Evolutionary conservation across 495 filamentous ascomycete species (phyloP).

Genomic region (Penicillium pulvis): DNA sequence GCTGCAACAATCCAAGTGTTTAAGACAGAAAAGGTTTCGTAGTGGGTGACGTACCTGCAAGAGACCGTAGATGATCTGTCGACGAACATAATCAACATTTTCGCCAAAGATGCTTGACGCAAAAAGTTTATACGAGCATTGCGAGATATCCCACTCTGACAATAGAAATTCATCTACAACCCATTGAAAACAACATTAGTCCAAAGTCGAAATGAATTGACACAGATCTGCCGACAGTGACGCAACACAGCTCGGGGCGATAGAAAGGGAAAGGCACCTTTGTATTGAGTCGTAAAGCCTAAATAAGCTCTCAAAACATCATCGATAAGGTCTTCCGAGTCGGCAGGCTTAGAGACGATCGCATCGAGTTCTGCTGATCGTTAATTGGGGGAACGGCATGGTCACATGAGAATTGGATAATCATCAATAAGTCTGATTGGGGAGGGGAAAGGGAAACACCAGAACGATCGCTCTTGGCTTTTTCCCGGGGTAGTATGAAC

Average conservation of each 20-base stretch:
- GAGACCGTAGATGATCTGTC: slow-evolving; percentile 88
- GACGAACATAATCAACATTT: slow-evolving; percentile 85
- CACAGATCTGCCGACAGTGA: background rate
- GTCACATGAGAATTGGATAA: slow-evolving; percentile 9
- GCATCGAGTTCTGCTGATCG: slow-evolving; percentile 70
- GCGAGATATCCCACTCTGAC: slow-evolving; percentile 83
- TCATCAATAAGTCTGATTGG: slow-evolving; percentile 9
- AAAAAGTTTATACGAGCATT: slow-evolving; percentile 80
- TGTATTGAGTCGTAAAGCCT: slow-evolving; percentile 72
- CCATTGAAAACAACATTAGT: background rate
- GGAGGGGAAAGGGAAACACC: background rate
- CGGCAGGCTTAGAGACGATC: slow-evolving; percentile 72
- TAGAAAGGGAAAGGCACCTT: slow-evolving; percentile 46
- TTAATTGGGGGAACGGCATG: slow-evolving; percentile 8
- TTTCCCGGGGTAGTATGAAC: slow-evolving; percentile 26
- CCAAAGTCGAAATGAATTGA: background rate
- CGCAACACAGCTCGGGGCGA: background rate
- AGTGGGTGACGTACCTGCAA: slow-evolving; percentile 61
- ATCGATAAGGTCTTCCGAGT: slow-evolving; percentile 79
- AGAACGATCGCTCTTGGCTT: background rate
- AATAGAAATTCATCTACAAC: slow-evolving; percentile 71
- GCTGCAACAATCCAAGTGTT: background rate
- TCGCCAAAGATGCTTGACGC: slow-evolving; percentile 70
- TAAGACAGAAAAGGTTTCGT: background rate
- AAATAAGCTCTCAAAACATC: slow-evolving; percentile 83